Base-by-base conservation (phyloP, 805 yeast species). In the Suhomyces tanzawaensis region DNA sequence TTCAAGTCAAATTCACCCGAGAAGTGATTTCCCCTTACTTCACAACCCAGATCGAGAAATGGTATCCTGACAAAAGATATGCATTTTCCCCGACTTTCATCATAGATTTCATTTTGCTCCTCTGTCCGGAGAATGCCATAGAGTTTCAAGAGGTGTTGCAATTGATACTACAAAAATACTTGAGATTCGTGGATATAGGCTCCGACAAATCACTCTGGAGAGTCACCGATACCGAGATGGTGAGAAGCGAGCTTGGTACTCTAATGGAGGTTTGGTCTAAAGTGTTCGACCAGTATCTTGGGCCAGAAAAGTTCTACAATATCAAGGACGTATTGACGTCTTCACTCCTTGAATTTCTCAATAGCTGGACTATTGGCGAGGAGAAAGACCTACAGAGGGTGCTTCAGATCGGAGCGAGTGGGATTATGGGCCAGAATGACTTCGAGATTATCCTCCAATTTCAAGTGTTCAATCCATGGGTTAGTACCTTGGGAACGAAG, bases 391-490 rank as follows among this genome's bases (percentile, higher is more conserved):
- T 21, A 7, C 24, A 7, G 9, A 21, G 11, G 24, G 24, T 11
- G 11, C 7, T 21, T 21, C 7, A 11, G 9, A 21, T 21, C 24
- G 11, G 7, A 7, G 11, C 7, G 11, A 21, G 24, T 21, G 24
- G 24, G 17, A 18, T 30, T 2, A 23, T 36, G 12, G 29, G 18
- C 17, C 19, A 12, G 8, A 19, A 17, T 4, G 33, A 39, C 4
- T 13, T n/a, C 7, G 48, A 47, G 18, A 13, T 44, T 2, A 29
- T 73, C 2, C 24, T 74, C 19, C 63, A 42, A 22, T 45, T 42
- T 13, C 30, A 27, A 15, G 13, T 71, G 14, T 67, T 74, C 46
- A 71, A 73, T 39, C 66, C 71, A 9, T 54, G 71, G 66, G 26
- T 53, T 4, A 36, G 48, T 15, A 41, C 42, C 4, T 48, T 68